Evolutionary conservation across 208 protist genomes (phyloP).

Genomic region (Endotrypanum monterogeii): DNA sequence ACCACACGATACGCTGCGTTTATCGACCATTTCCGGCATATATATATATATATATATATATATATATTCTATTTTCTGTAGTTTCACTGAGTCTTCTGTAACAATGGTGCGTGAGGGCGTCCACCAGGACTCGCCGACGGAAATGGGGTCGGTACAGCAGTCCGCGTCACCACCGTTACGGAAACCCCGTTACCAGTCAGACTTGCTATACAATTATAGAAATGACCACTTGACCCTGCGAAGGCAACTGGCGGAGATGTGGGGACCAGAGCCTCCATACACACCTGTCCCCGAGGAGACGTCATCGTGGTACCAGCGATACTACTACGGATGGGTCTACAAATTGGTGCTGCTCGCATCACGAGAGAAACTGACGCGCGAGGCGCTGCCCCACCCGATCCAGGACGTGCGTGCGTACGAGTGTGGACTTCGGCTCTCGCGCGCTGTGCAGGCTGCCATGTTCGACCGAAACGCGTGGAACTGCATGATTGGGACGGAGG

Average conservation of each 20-base stretch:
- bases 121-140: conserved; percentile 14
- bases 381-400: conserved; percentile 34
- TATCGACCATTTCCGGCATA: too few relatives aligned
- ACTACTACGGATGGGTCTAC: conserved; percentile 58
- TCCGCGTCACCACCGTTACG: background rate
- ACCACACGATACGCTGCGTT: too few relatives aligned
- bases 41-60: background rate
- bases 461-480: conserved; percentile 51
- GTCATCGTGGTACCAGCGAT: conserved; percentile 35
- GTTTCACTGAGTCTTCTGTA: background rate
- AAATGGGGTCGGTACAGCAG: background rate
- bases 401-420: conserved; percentile 31
- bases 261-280: conserved; percentile 52
- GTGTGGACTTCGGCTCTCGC: conserved; percentile 44
- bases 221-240: conserved; percentile 12
- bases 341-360: conserved; percentile 36
- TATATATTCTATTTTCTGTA: background rate
- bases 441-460: conserved; percentile 30
- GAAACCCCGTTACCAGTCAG: conserved; percentile 1
- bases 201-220: conserved; percentile 20
- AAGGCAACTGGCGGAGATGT: conserved; percentile 37
- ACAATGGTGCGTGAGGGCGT: conserved; percentile 1
- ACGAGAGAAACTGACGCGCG: conserved; percentile 43
- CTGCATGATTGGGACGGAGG: conserved; percentile 40
- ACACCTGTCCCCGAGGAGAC: conserved; percentile 35